Evolutionary conservation across 139 green algal species (phyloP).

Genomic region (Ostreobium quekettii): DNA sequence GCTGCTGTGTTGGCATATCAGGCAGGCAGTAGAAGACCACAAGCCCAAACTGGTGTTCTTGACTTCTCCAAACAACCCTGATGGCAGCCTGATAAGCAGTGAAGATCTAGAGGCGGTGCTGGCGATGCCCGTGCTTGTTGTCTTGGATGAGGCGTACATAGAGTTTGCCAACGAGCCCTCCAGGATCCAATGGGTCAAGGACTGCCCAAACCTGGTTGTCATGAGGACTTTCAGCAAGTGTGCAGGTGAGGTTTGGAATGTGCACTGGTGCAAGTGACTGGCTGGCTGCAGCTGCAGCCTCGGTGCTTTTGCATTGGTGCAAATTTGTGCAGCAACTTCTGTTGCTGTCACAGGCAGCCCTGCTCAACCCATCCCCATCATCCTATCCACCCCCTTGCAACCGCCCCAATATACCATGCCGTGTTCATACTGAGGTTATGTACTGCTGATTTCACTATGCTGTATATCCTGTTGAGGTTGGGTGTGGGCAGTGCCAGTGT

Average conservation of each 20-base stretch:
- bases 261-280: too few relatives aligned
- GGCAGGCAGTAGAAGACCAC: constrained; percentile 62
- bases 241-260: constrained; percentile 56
- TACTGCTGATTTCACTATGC: too few relatives aligned
- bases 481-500: too few relatives aligned
- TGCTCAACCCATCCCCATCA: too few relatives aligned
- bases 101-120: constrained; percentile 72
- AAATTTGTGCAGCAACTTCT: too few relatives aligned
- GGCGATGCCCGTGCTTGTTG: constrained; percentile 81
- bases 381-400: too few relatives aligned
- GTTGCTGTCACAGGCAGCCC: too few relatives aligned
- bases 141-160: constrained; percentile 98
- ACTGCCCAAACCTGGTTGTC: constrained; percentile 86
- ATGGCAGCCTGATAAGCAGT: constrained; percentile 79
- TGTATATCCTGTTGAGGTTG: too few relatives aligned
- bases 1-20: constrained; percentile 9
- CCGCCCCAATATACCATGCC: too few relatives aligned
- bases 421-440: too few relatives aligned
- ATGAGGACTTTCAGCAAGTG: constrained; percentile 97
- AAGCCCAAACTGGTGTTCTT: constrained; percentile 96
- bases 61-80: constrained; percentile 98
- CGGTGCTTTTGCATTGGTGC: too few relatives aligned
- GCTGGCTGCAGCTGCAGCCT: too few relatives aligned
- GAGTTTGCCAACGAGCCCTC: constrained; percentile 77
- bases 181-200: constrained; percentile 60